Evolutionary conservation across 116 monocot genomes (phyloP).

Genomic region (Phalaenopsis hybrid): DNA sequence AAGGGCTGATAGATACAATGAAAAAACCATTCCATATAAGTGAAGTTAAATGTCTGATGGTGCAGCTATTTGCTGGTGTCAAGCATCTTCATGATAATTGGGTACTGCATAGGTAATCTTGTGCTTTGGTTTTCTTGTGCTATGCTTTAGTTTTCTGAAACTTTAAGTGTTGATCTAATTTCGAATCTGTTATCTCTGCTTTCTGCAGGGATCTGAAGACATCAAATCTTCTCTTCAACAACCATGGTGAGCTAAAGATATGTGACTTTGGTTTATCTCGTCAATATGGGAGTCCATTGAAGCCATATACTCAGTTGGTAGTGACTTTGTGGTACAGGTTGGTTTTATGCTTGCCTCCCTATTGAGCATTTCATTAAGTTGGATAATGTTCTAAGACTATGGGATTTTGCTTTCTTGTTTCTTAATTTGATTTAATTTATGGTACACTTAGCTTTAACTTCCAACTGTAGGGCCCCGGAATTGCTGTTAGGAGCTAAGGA

Average conservation of each 20-base stretch:
- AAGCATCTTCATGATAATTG: conserved; percentile 68
- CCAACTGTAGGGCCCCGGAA: too few relatives aligned
- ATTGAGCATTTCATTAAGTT: not conserved
- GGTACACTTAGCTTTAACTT: too few relatives aligned
- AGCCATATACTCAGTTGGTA: conserved; percentile 67
- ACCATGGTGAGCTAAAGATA: conserved; percentile 62
- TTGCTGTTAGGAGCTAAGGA: too few relatives aligned
- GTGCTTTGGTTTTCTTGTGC: not conserved
- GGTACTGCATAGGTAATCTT: conserved; percentile 62
- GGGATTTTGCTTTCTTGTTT: too few relatives aligned
- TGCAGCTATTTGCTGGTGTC: conserved; percentile 51
- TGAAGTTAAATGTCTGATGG: conserved; percentile 66
- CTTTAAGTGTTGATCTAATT: not conserved
- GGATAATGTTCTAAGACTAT: too few relatives aligned
- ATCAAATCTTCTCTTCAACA: conserved; percentile 60
- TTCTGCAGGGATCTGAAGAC: conserved; percentile 58
- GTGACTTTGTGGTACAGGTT: conserved; percentile 81
- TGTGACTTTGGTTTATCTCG: conserved; percentile 75
- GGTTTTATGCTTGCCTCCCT: conserved; percentile 1
- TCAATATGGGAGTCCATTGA: conserved; percentile 59
- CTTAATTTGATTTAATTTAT: too few relatives aligned
- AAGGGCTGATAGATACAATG: conserved; percentile 57
- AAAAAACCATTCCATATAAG: conserved; percentile 64
- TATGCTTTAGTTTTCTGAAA: not conserved
- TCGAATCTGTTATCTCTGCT: not conserved